Evolutionary conservation across 495 filamentous ascomycete species (phyloP), one percentile per base, ranked within the genome.

Genomic region (Astrocystis sublimbata): DNA sequence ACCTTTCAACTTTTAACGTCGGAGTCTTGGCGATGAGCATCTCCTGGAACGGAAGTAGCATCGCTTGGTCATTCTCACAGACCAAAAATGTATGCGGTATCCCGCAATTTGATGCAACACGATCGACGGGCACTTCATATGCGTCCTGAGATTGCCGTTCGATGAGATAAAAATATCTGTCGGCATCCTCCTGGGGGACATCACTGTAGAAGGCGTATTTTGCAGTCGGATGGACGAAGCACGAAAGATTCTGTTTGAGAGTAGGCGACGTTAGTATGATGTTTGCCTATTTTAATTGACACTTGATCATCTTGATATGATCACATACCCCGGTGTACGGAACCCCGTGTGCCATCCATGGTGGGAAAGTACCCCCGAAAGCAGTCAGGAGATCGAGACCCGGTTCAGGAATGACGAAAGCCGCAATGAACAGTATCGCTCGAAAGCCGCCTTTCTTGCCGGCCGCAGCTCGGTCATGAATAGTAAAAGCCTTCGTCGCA

Each of bases 371-470:
- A 7, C 59, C 60, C 2, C 52, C 52, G 15, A 66, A 35, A 38
- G 36, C 60, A 13, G 53, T 47, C 35, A 62, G 49, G 54, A 62
- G 40, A 43, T 49, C 26, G 7, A 55, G n/a, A 10, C 56, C 51
- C 0, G 55, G 49, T 7, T 42, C 46, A 3, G 56, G 51, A 6
- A 61, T 21, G 12, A 51, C 62, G 6, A 65, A 58, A 23, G 59
- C 58, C 4, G 65, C 54, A 6, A 78, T 73, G 54, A 76, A 79
- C 3, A 79, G 38, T 17, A 79, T 58, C 28, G 67, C 57, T 13
- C 69, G 47, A 17, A 80, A 68, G 1, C 76, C 73, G 0, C 70
- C 68, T 28, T 69, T 64, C n/a, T 67, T 60, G 2, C 73, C 76
- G 42, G 67, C 53, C 2, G 60, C 63, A 6, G 66, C 65, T 15